Conservation (phyloP, 2,329 filamentous ascomycete genomes). For the Apiospora koreana region DNA sequence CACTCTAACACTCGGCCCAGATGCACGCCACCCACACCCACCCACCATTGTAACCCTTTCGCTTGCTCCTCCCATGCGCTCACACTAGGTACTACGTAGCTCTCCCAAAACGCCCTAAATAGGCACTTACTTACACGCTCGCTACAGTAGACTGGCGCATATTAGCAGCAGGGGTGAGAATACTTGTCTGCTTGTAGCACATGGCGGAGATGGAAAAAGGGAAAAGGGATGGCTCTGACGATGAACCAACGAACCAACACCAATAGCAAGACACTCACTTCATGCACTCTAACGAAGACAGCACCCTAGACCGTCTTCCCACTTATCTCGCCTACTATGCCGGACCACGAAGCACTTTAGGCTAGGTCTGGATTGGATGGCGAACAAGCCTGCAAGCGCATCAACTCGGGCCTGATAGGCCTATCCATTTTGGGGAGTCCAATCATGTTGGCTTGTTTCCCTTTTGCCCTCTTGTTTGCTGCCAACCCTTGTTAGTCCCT, state of each 20-base stretch:
- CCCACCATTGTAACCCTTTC: not conserved
- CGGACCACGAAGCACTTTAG: not conserved
- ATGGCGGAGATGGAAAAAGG: not conserved
- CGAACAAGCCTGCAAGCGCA: conserved; percentile 6
- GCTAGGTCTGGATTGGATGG: not conserved
- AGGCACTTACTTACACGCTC: not conserved
- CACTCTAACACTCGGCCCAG: not conserved
- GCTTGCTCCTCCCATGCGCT: not conserved
- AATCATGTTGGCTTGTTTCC: not conserved
- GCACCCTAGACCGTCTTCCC: not conserved
- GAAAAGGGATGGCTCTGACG: not conserved
- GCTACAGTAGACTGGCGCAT: not conserved
- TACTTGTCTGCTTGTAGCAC: too few species aligned
- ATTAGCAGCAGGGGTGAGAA: not conserved
- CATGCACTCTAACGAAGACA: not conserved
- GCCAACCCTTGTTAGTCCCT: not conserved
- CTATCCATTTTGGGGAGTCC: not conserved
- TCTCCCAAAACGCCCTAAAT: not conserved
- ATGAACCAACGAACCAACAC: not conserved
- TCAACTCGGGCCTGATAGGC: conserved; percentile 1
- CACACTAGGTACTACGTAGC: not conserved
- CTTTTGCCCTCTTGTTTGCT: conserved; percentile 2
- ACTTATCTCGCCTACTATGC: not conserved
- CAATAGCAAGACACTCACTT: not conserved
- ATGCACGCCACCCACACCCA: not conserved